Evolutionary conservation across 495 filamentous ascomycete species (phyloP).

Genomic region (Penicillium longicatenatum): DNA sequence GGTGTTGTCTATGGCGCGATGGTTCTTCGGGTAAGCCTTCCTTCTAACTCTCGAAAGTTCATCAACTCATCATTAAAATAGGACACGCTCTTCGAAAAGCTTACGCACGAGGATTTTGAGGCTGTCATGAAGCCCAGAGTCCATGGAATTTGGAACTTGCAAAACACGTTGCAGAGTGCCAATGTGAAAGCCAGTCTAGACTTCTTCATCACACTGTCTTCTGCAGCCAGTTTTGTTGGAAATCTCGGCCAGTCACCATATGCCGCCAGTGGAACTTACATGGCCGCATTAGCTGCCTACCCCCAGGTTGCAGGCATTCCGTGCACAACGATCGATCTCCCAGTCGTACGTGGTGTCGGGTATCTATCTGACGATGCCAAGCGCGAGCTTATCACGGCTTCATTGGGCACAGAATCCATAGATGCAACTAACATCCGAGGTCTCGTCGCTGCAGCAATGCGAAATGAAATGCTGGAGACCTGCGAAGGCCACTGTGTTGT

Average conservation of each 20-base stretch:
- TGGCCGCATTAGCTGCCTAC: slow-evolving; percentile 43
- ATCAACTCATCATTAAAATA: slow-evolving; percentile 12
- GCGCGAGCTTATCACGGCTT: slow-evolving; percentile 20
- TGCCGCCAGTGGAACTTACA: slow-evolving; percentile 41
- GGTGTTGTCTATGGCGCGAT: slow-evolving; percentile 47
- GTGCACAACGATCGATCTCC: slow-evolving; percentile 42
- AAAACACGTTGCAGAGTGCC: slow-evolving; percentile 43
- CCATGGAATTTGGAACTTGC: slow-evolving; percentile 56
- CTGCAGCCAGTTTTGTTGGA: slow-evolving; percentile 44
- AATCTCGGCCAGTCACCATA: slow-evolving; percentile 49
- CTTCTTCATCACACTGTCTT: slow-evolving; percentile 55
- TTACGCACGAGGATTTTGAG: slow-evolving; percentile 45
- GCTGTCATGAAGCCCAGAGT: slow-evolving; percentile 47
- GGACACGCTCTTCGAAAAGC: slow-evolving; percentile 49
- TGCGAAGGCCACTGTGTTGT: slow-evolving; percentile 31
- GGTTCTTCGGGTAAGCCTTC: slow-evolving; percentile 35
- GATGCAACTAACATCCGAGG: slow-evolving; percentile 30
- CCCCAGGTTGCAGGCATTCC: slow-evolving; percentile 31
- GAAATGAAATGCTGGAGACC: slow-evolving; percentile 25
- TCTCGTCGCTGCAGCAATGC: slow-evolving; percentile 31
- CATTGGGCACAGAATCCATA: slow-evolving; percentile 27
- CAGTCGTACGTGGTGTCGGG: slow-evolving; percentile 41
- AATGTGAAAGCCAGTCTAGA: slow-evolving; percentile 33
- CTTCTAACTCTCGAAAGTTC: neutral
- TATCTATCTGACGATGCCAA: slow-evolving; percentile 38